phyloP scores from a whole-genome alignment of 1,284 basidiomycete species.

The Leccinum griseonigrum region DNA sequence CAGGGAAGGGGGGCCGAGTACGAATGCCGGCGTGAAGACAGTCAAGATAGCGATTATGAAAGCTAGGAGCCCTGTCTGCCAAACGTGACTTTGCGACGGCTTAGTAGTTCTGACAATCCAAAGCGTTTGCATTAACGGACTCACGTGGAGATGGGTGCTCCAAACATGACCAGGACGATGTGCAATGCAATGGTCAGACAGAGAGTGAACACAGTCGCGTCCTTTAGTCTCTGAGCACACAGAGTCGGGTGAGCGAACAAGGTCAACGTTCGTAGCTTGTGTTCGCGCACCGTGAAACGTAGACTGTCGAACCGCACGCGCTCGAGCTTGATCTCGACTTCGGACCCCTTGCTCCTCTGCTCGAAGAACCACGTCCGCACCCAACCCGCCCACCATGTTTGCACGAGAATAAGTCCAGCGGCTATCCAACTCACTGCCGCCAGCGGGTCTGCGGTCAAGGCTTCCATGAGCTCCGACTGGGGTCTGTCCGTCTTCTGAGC shows the following conservation, averaged over 20 bases:
- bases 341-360: conserved; percentile 24
- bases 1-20: conserved; percentile 63
- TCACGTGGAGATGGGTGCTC: conserved; percentile 68
- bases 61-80: conserved; percentile 67
- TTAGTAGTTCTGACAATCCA: conserved; percentile 11
- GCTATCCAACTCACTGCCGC: conserved; percentile 63
- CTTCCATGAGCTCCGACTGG: conserved; percentile 62
- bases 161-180: conserved; percentile 61
- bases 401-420: conserved; percentile 54
- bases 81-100: conserved; percentile 39
- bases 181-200: conserved; percentile 48
- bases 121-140: conserved; percentile 19
- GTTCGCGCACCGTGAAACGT: conserved; percentile 33
- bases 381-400: conserved; percentile 75
- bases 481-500: conserved; percentile 50
- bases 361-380: conserved; percentile 54
- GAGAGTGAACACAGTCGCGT: conserved; percentile 56
- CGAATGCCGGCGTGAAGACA: conserved; percentile 66
- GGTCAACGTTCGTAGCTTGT: conserved; percentile 16
- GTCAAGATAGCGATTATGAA: conserved; percentile 68
- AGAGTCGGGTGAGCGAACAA: conserved; percentile 5
- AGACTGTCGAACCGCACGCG: conserved; percentile 33
- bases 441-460: conserved; percentile 62
- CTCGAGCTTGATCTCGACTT: conserved; percentile 42
- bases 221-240: conserved; percentile 32